Percentiles rank a stretch among this genome's conserved stretches.
Evolutionary conservation across 2,329 filamentous ascomycete species (phyloP).

Genomic region (Aspergillus viridinutans): DNA sequence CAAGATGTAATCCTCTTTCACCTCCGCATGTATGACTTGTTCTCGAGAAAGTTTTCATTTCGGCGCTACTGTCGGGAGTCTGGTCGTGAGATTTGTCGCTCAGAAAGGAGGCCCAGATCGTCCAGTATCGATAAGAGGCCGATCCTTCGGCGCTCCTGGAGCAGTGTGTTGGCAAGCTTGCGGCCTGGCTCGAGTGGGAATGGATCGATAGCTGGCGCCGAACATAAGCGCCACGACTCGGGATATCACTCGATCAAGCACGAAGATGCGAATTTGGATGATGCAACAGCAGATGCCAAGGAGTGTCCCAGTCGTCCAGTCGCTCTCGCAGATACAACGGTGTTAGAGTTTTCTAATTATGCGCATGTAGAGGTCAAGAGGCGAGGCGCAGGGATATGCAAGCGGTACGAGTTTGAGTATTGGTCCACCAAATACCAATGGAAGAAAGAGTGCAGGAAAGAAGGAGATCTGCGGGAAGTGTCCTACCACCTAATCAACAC

Average conservation of each 20-base stretch:
- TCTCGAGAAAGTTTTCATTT: constrained; percentile 80
- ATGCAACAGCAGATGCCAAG: constrained; percentile 11
- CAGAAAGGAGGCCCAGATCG: constrained; percentile 60
- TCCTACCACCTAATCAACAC: constrained; percentile 77
- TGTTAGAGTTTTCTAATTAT: constrained; percentile 96
- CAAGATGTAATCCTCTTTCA: constrained; percentile 80
- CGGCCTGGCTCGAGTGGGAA: constrained; percentile 53
- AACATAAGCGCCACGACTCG: constrained; percentile 55
- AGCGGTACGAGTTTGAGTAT: constrained; percentile 88
- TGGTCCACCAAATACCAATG: constrained; percentile 85
- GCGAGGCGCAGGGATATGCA: constrained; percentile 60
- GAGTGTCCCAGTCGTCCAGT: constrained; percentile 15
- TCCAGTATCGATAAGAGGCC: constrained; percentile 49
- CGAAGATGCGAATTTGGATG: constrained; percentile 32
- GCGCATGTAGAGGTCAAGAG: constrained; percentile 81
- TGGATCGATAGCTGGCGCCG: constrained; percentile 32
- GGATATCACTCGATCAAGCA: constrained; percentile 51
- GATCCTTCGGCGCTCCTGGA: constrained; percentile 55
- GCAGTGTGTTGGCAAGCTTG: constrained; percentile 55
- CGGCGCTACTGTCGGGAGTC: constrained; percentile 89
- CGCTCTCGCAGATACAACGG: constrained; percentile 69
- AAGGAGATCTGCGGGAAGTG: constrained; percentile 59
- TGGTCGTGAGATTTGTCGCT: constrained; percentile 86
- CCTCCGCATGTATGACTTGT: constrained; percentile 88
- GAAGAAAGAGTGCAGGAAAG: constrained; percentile 68